Percentiles rank a stretch among this genome's conserved stretches.
Conservation (phyloP, 345 rosid genomes). For the Gossypium thurberi region DNA sequence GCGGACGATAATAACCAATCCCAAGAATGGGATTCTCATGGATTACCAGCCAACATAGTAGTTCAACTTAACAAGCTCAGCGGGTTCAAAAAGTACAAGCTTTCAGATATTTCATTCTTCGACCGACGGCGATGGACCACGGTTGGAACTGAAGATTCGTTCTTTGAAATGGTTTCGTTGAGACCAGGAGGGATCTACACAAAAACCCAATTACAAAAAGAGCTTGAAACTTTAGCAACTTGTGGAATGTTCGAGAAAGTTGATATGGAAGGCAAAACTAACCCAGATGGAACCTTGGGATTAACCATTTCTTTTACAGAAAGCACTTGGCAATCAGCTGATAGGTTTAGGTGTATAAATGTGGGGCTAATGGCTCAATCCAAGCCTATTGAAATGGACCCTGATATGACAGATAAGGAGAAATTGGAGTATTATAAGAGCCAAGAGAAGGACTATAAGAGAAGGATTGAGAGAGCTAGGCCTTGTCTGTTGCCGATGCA, state of each 20-base stretch:
- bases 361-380: constrained; percentile 84
- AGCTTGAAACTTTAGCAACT: constrained; percentile 78
- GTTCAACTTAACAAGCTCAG: constrained; percentile 80
- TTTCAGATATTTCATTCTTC: constrained; percentile 74
- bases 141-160: constrained; percentile 80
- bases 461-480: constrained; percentile 74
- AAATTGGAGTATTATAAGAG: constrained; percentile 71
- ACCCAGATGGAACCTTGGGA: constrained; percentile 68
- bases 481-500: constrained; percentile 65
- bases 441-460: constrained; percentile 83
- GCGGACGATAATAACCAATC: constrained; percentile 64
- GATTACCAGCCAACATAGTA: constrained; percentile 74
- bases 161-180: constrained; percentile 91
- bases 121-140: constrained; percentile 56
- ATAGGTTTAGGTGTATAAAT: constrained; percentile 78
- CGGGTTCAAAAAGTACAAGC: constrained; percentile 74
- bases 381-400: constrained; percentile 77
- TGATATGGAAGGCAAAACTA: constrained; percentile 81
- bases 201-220: constrained; percentile 70
- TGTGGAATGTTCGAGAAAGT: constrained; percentile 98
- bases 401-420: constrained; percentile 96
- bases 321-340: constrained; percentile 91
- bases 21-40: constrained; percentile 84
- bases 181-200: constrained; percentile 84
- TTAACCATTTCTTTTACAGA: constrained; percentile 67